Base-by-base conservation (phyloP, 805 yeast genomes). In the Hemisphaericaspora nanyangensis region DNA sequence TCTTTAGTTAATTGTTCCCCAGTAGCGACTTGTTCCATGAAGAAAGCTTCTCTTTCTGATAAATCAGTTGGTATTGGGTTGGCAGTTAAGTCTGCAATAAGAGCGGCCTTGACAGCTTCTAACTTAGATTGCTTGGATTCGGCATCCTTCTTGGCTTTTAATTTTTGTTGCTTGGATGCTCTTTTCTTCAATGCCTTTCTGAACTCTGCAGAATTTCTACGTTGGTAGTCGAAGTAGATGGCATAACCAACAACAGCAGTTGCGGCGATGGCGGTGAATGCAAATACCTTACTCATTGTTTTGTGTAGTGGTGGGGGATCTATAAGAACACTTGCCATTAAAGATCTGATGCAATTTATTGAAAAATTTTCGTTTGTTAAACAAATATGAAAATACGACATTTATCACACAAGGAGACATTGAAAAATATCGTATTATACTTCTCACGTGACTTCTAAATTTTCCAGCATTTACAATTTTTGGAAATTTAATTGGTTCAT, bases 181-280 rank as follows among this genome's bases (percentile, higher is more conserved):
- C 76, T 74, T 60, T 77, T 79, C 56, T 77, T 78, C 55, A 93
- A 74, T 33, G 76, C 60, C 55, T 76, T 80, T 73, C 99, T 85
- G 75, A 93, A 95, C 42, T 78, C 85, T 16, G 85, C 63, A 42
- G 84, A 79, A 64, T 74, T 72, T 68, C 98, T 85, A 68, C 99
- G 87, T 65, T 76, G 76, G 72, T 89, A 85, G 68, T 93, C 99
- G 57, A 95, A 95, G 70, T 87, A 93, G 28, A 79, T 69, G 40
- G 91, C 86, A 66, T 93, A 91, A 13, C 85, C 88, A 35, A 79
- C 61, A 13, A 74, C 58, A 27, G 83, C 80, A 20, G 80, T 65
- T 19, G 82, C 76, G 15, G 74, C 68, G 34, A 72, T 58, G 24
- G 71, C 64, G 22, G 68, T 64, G 44, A 65, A 40, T 13, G 71